Evolutionary conservation across 2,329 filamentous ascomycete genomes (phyloP).

Genomic region (Pseudopithomyces chartarum): DNA sequence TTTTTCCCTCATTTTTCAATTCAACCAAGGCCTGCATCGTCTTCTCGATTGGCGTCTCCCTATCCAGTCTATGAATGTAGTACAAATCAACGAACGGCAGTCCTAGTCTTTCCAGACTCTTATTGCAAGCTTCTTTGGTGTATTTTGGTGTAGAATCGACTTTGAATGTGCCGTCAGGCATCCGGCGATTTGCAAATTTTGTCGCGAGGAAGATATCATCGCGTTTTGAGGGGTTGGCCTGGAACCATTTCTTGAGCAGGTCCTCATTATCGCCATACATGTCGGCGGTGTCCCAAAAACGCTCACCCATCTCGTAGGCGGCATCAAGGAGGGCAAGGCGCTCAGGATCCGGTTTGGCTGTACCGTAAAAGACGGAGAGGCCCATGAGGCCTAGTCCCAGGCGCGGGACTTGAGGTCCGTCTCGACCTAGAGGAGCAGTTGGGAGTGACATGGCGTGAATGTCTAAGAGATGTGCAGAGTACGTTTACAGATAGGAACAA

Average conservation of each 20-base stretch:
- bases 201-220: slow-evolving; percentile 55
- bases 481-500: too few species aligned
- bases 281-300: slow-evolving; percentile 33
- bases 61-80: slow-evolving; percentile 51
- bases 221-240: slow-evolving; percentile 43
- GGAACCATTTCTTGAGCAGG: slow-evolving; percentile 42
- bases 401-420: slow-evolving; percentile 53
- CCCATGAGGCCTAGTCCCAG: slow-evolving; percentile 62
- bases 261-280: slow-evolving; percentile 43
- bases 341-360: slow-evolving; percentile 53
- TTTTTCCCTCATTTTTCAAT: slow-evolving; percentile 61
- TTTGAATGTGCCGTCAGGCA: slow-evolving; percentile 48
- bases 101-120: slow-evolving; percentile 48
- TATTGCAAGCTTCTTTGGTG: slow-evolving; percentile 44
- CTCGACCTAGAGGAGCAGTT: slow-evolving; percentile 55
- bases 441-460: slow-evolving; percentile 37
- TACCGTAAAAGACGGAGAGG: slow-evolving; percentile 51
- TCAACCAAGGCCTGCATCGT: slow-evolving; percentile 59
- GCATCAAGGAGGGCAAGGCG: slow-evolving; percentile 56
- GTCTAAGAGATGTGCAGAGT: neutral
- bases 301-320: slow-evolving; percentile 54
- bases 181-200: slow-evolving; percentile 53
- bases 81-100: slow-evolving; percentile 53
- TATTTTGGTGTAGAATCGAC: slow-evolving; percentile 51
- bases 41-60: slow-evolving; percentile 52